Evolutionary conservation across 495 filamentous ascomycete species (phyloP).

Genomic region (Pyrenula massariospora): DNA sequence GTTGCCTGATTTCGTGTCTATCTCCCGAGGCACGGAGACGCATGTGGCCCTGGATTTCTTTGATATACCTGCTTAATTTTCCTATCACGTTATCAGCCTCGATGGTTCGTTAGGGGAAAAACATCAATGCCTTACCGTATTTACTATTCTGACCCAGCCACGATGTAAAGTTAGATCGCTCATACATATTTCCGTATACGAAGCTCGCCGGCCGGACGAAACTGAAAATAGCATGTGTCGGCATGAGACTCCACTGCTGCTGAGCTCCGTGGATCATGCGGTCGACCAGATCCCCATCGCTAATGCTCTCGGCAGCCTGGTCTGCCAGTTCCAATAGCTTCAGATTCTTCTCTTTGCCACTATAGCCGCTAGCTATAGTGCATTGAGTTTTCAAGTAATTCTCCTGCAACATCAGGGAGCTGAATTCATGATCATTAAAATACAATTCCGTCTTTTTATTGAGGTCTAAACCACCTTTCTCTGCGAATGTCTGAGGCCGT

Average conservation of each 20-base stretch:
- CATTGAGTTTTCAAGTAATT: conserved; percentile 86
- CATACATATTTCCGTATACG: conserved; percentile 60
- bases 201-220: conserved; percentile 89
- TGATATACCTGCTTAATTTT: conserved; percentile 74
- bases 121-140: conserved; percentile 38
- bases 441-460: conserved; percentile 98
- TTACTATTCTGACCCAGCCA: conserved; percentile 97
- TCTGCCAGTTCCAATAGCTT: conserved; percentile 77
- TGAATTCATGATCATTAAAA: conserved; percentile 98
- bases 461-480: conserved; percentile 66
- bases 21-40: conserved; percentile 85
- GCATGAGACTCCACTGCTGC: conserved; percentile 98
- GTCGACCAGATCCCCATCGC: conserved; percentile 92
- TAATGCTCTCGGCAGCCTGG: conserved; percentile 86
- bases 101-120: not conserved
- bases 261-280: conserved; percentile 97
- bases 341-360: conserved; percentile 55
- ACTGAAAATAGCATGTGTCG: conserved; percentile 91
- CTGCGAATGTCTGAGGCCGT: conserved; percentile 72
- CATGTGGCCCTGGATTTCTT: conserved; percentile 96
- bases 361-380: conserved; percentile 40
- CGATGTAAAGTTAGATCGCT: conserved; percentile 56
- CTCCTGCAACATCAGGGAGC: conserved; percentile 93
- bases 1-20: conserved; percentile 83
- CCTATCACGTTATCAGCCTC: conserved; percentile 23